Base-by-base conservation (phyloP, 306 rosid genomes). In the Purshia tridentata region DNA sequence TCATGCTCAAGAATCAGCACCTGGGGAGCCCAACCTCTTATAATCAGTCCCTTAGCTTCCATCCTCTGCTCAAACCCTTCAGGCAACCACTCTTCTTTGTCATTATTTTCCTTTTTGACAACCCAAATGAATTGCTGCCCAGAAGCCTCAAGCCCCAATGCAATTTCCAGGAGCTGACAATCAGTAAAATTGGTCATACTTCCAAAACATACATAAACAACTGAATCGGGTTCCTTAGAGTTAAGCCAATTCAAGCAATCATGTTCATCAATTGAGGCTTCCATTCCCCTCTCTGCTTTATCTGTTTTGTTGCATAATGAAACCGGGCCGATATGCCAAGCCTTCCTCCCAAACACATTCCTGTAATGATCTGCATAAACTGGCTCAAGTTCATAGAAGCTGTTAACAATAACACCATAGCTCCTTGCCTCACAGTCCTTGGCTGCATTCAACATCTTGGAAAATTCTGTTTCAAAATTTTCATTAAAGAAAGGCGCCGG, bases 241-340 rank as follows among this genome's bases (percentile, higher is more conserved):
- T 75, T 46, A 42, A 77, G 81, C 81, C 81, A 77, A 6, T 62
- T 77, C 58, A 70, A 52, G 64, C 81, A 58, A 11, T 44, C 55
- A 13, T 78, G 77, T 62, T 75, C 81, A 2, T 57, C 78, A 4
- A 82, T 81, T 3, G 81, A 59, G 9, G 77, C 73, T 84, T 74
- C 77, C 4, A 22, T 73, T 67, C 86, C 90, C 65, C 86, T 85
- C 0, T 4, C 11, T 44, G 72, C 82, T 47, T 84, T 84, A 1
- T 83, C 46, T 1, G 47, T 56, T 19, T 76, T 76, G 0, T 77
- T 83, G 62, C 81, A 76, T 11, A 81, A 44, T 4, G 84, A 83
- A 46, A 90, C 74, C 0, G 87, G 93, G 1, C 93, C 93, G 11
- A 88, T 72, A 40, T 73, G 86, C 96, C 93, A 90, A 1, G 88